Conservation (phyloP, 768 basidiomycete genomes). For the Amanita pseudoporphyria region DNA sequence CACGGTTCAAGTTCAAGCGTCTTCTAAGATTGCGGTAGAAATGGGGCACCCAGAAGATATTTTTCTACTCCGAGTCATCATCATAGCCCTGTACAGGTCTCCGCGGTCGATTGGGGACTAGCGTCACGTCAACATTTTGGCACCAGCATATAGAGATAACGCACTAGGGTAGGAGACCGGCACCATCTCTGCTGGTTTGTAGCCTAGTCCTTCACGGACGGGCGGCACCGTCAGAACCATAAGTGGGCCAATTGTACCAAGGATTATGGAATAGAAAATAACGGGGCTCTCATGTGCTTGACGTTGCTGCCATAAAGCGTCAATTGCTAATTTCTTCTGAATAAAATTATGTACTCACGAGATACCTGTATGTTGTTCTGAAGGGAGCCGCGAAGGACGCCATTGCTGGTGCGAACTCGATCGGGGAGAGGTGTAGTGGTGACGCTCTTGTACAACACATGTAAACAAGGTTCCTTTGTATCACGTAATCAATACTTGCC, state of each 20-base stretch:
- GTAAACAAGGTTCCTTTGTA: slow-evolving; percentile 7
- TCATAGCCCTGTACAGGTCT: slow-evolving; percentile 68
- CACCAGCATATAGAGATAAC: slow-evolving; percentile 19
- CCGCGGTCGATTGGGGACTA: slow-evolving; percentile 41
- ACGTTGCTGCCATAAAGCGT: slow-evolving; percentile 54
- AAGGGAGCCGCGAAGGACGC: slow-evolving; percentile 36
- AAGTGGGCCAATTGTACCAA: slow-evolving; percentile 70
- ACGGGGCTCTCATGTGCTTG: slow-evolving; percentile 87
- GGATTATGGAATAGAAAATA: slow-evolving; percentile 76
- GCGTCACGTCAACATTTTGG: slow-evolving; percentile 38
- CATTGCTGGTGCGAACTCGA: slow-evolving; percentile 19
- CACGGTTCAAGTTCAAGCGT: background rate
- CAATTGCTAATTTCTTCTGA: background rate
- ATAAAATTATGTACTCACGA: slow-evolving; percentile 21
- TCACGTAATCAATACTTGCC: slow-evolving; percentile 15
- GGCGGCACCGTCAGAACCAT: slow-evolving; percentile 72
- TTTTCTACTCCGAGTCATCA: slow-evolving; percentile 30
- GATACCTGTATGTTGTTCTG: slow-evolving; percentile 41
- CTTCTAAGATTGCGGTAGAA: background rate
- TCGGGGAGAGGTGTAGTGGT: background rate
- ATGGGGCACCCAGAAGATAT: too few relatives aligned
- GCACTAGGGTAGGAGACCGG: slow-evolving; percentile 75
- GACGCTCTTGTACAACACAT: background rate
- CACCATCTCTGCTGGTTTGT: slow-evolving; percentile 53
- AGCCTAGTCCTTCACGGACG: slow-evolving; percentile 66